Evolutionary conservation across 495 filamentous ascomycete species (phyloP).

Genomic region (Neurospora tetraspora): DNA sequence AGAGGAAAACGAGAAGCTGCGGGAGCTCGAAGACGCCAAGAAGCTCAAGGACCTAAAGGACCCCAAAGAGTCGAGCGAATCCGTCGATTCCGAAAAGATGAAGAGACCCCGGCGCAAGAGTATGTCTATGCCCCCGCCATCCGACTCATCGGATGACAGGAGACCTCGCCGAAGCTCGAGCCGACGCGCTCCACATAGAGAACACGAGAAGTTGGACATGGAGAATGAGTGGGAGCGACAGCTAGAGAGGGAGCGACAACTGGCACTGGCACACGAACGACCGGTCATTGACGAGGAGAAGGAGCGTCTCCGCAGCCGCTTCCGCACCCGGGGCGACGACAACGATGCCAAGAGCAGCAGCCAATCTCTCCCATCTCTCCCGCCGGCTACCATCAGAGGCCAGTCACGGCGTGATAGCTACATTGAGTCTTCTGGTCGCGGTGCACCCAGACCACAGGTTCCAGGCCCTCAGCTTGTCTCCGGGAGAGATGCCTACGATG

Average conservation of each 20-base stretch:
- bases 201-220: constrained; percentile 9
- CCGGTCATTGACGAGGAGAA: constrained; percentile 10
- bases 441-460: constrained; percentile 14
- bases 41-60: background rate
- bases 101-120: constrained; percentile 2
- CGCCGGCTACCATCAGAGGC: constrained; percentile 8
- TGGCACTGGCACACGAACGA: constrained; percentile 9
- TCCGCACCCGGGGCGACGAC: constrained; percentile 17
- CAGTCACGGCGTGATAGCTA: constrained; percentile 21
- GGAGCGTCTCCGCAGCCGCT: constrained; percentile 21
- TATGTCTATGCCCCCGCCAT: constrained; percentile 1
- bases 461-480: constrained; percentile 7
- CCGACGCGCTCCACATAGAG: constrained; percentile 12
- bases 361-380: background rate
- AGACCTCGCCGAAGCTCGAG: constrained; percentile 19
- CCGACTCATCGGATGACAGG: constrained; percentile 19
- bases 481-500: constrained; percentile 4
- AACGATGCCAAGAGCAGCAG: constrained; percentile 22
- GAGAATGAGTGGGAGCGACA: constrained; percentile 13
- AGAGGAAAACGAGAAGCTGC: constrained; percentile 68
- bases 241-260: constrained; percentile 7
- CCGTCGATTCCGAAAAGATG: background rate
- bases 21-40: constrained; percentile 66
- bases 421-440: constrained; percentile 25
- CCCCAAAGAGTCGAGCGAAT: background rate